Percentiles rank a stretch among this genome's conserved stretches.
Conservation (phyloP, 306 rosid genomes). For the Parietaria judaica region DNA sequence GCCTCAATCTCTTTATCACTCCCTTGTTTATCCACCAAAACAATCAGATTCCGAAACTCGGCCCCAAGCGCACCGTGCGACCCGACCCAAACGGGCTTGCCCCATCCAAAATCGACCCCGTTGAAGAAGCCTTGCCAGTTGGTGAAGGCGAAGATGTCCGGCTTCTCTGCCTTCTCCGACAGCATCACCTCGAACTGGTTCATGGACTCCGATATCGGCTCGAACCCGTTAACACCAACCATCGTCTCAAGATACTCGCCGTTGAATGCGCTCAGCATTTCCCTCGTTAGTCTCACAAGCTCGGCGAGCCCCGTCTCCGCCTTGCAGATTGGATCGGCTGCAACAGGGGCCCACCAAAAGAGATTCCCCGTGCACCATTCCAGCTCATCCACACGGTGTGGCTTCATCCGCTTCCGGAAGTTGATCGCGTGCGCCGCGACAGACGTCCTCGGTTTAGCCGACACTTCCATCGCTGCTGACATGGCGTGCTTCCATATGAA, state of each 20-base stretch:
- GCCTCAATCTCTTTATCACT: slow-evolving; percentile 32
- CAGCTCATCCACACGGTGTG: slow-evolving; percentile 18
- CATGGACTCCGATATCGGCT: slow-evolving; percentile 10
- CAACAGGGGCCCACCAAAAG: slow-evolving; percentile 23
- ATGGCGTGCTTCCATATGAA: slow-evolving; percentile 43
- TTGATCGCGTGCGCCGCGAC: slow-evolving; percentile 27
- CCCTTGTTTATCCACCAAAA: slow-evolving; percentile 27
- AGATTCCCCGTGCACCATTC: slow-evolving; percentile 8
- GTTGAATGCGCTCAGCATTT: background rate
- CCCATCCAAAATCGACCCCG: slow-evolving; percentile 50
- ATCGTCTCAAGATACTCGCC: slow-evolving; percentile 9
- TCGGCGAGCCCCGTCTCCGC: background rate
- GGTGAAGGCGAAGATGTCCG: slow-evolving; percentile 19
- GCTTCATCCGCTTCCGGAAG: slow-evolving; percentile 31
- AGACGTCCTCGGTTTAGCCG: slow-evolving; percentile 11
- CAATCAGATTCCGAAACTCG: slow-evolving; percentile 20
- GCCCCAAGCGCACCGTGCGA: slow-evolving; percentile 35
- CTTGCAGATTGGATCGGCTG: background rate
- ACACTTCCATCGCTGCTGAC: slow-evolving; percentile 6
- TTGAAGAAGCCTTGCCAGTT: slow-evolving; percentile 36
- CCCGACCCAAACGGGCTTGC: slow-evolving; percentile 49
- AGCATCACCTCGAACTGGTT: slow-evolving; percentile 23
- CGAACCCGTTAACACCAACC: slow-evolving; percentile 25
- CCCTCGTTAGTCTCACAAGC: background rate
- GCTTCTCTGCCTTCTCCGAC: slow-evolving; percentile 1